Conservation (phyloP, 805 yeast genomes). For the Scheffersomyces stipitis region DNA sequence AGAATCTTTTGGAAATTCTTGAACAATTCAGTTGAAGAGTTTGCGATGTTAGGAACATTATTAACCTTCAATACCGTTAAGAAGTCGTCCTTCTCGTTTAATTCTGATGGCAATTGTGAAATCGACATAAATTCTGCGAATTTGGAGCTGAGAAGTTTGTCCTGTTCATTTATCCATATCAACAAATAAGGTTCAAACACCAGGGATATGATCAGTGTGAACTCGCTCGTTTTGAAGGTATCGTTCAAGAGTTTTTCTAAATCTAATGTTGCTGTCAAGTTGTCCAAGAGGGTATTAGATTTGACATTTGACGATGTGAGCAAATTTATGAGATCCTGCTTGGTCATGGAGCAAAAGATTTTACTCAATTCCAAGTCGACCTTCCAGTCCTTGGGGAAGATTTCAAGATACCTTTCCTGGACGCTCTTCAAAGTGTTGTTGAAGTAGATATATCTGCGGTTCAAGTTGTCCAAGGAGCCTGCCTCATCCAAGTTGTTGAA, state of each 20-base stretch:
- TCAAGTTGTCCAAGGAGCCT: conserved; percentile 85
- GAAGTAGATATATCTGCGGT: conserved; percentile 79
- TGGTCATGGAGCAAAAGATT: conserved; percentile 67
- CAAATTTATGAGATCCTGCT: conserved; percentile 60
- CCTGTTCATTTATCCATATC: conserved; percentile 87
- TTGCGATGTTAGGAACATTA: conserved; percentile 66
- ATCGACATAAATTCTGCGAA: conserved; percentile 63
- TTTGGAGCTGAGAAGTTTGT: conserved; percentile 57
- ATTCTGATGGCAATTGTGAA: conserved; percentile 50
- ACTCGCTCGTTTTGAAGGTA: conserved; percentile 52
- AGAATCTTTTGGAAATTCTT: conserved; percentile 71
- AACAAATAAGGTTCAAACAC: conserved; percentile 82
- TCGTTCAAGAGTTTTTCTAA: conserved; percentile 75
- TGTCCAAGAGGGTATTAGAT: conserved; percentile 63
- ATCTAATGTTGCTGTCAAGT: conserved; percentile 75
- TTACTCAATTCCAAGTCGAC: conserved; percentile 61
- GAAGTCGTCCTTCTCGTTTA: conserved; percentile 24
- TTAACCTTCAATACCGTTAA: conserved; percentile 42
- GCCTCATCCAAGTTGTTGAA: conserved; percentile 88
- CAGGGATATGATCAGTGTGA: conserved; percentile 51
- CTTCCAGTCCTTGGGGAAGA: conserved; percentile 74
- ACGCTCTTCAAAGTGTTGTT: conserved; percentile 64
- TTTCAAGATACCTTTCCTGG: conserved; percentile 47
- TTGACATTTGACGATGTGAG: conserved; percentile 50
- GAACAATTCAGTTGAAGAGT: conserved; percentile 86